Base-by-base conservation (phyloP, 2,329 filamentous ascomycete species). In the Aspergillus aculeatinus region DNA sequence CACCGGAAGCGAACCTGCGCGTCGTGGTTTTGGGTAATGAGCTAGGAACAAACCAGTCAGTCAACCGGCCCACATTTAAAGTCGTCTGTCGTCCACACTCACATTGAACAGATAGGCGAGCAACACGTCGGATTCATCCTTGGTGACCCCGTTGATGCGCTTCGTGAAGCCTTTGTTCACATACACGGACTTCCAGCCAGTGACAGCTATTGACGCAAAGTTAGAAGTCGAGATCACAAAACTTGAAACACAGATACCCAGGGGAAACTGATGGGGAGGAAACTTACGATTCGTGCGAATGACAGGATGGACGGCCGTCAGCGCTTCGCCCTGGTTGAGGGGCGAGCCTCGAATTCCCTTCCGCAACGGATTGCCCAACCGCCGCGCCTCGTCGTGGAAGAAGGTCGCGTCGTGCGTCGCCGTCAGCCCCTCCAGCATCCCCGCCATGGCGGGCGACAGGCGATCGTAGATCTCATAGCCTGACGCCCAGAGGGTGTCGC, bases 381-480 rank as follows among this genome's bases (percentile, higher is more conserved):
- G 51, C 11, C 63, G 57, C 21, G 66, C 74, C 0, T 84, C 83
- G 5, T 81, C 76, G 25, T 81, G 74, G 60, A 77, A 79, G 72
- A 86, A 87, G 1, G 70, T 80, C 0, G 79, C 80, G 65, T 82
- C 84, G 52, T 79, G 83, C 0, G 83, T 85, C 5, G 81, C 86
- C 0, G 84, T 88, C 19, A 89, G 72, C 0, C 74, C 72, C 58
- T 89, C 85, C 35, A 88, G 77, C 70, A 88, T 87, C 21, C 74
- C 74, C 56, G 83, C 83, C 61, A 83, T 82, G 0, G 82, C 76
- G 2, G 77, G 75, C 10, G 83, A 86, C 57, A 89, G 77, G 33
- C 85, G 81, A 68, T 89, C 87, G 67, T 87, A 89, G 7, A 88
- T 72, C 67, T 89, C 86, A 67, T 88, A 89, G 0, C 85, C 86